Base-by-base conservation (phyloP, 345 rosid genomes). In the Corchorus olitorius region DNA sequence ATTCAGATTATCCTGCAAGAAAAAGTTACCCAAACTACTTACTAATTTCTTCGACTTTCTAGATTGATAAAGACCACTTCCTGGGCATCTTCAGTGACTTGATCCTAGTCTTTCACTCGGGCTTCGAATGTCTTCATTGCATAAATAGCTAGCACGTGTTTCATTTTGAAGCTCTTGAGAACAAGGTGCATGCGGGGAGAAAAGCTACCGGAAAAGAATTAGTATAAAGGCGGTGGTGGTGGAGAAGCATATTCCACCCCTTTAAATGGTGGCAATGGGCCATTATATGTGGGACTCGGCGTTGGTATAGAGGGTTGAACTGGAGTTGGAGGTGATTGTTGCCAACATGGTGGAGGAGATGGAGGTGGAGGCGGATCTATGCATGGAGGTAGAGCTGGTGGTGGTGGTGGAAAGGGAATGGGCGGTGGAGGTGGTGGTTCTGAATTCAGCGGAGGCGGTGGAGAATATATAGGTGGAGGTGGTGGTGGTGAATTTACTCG, bases 201-300 rank as follows among this genome's bases (percentile, higher is more conserved):
- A 33, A 45, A 17, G 37, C 20, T 48, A 46, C 37, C 41, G 3
- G 27, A 20, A 20, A 75, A 35, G n/a, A 71, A 16, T 55, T 64
- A 80, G 73, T 70, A 75, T 15, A 58, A 10, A 7, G 66, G 79
- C 6, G 92, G 88, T 37, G 90, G 88, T 3, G 88, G 88, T 5
- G 88, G 86, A 34, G 88, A 81, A 27, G 89, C 75, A 67, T 85
- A 84, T 63, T 82, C 70, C 14, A 54, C 54, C 34, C 83, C 88
- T 22, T 11, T 65, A 6, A 81, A 35, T 8, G 87, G 84, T 69
- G 85, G 85, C 37, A 88, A 74, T 14, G 81, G 87, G 17, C 73
- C 78, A 54, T 62, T 10, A 56, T 61, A 76, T 34, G 20, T 49
- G 9, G 78, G 82, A 73, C 81, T 50, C 43, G 79, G 75, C 9